Evolutionary conservation across 345 rosid species (phyloP).

Genomic region (Citrus sp.): DNA sequence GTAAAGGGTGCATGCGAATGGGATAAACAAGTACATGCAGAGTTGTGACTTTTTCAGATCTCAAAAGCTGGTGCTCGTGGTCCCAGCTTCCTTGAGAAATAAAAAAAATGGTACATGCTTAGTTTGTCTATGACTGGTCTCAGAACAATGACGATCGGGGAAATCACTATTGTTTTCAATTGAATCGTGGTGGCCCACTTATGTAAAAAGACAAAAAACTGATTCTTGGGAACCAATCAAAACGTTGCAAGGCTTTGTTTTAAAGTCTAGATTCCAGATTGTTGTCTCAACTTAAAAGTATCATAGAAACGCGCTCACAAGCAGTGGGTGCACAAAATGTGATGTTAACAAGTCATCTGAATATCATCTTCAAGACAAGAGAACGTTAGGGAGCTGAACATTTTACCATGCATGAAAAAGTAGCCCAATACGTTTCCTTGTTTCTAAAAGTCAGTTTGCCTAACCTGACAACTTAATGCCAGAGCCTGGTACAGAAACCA

Average conservation of each 20-base stretch:
- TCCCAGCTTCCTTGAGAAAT: not conserved
- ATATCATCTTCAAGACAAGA: not conserved
- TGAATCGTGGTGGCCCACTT: not conserved
- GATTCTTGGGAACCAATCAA: not conserved
- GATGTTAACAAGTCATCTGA: not conserved
- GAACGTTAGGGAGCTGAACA: not conserved
- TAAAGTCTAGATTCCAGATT: too few relatives aligned
- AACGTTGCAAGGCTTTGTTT: not conserved
- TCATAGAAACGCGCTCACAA: not conserved
- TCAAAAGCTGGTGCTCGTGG: not conserved
- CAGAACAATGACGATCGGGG: not conserved
- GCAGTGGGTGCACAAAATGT: not conserved
- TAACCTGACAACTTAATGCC: slow-evolving; percentile 19
- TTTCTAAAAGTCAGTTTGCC: not conserved
- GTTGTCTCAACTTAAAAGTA: not conserved
- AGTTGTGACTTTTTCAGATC: not conserved
- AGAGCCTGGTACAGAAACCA: slow-evolving; percentile 27
- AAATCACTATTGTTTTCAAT: not conserved
- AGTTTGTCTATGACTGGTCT: not conserved
- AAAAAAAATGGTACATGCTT: not conserved
- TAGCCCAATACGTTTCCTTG: not conserved
- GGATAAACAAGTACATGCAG: not conserved
- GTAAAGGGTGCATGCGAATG: not conserved
- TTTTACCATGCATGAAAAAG: not conserved
- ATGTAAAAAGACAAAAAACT: not conserved